Base-by-base conservation (phyloP, 2,329 filamentous ascomycete genomes). In the Monosporascus sp. region DNA sequence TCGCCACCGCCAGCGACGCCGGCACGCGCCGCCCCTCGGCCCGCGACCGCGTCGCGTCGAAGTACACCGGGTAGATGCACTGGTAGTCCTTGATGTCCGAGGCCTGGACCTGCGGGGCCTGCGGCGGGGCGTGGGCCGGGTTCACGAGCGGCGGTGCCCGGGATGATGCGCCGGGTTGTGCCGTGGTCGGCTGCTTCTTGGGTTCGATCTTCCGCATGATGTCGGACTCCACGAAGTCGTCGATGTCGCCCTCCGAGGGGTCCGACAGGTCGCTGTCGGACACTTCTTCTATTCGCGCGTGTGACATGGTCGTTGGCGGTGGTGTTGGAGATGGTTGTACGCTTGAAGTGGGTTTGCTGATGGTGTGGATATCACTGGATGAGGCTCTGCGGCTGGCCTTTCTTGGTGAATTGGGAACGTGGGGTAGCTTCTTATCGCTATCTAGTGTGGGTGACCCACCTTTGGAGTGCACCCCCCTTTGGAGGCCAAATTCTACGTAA, bases 41-140 rank as follows among this genome's bases (percentile, higher is more conserved):
- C 53, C 92, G 85, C 43, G 84, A 82, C 49, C 89, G 84, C 24
- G 78, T 77, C 59, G 80, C 81, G 78, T 97, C 93, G 67, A 99
- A 99, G 80, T 99, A 99, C 55, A 97, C 76, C 0, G 94, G 93
- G 75, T 99, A 99, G 26, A 99, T 79, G 72, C 90, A 93, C 71
- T 94, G 88, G 76, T 86, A 96, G 72, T 84, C 77, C 67, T 87
- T 89, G 71, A 90, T 87, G 63, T 78, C 74, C 59, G 74, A 68
- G 50, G 80, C 74, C 68, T 84, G 76, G 60, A 76, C 71, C 60
- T 61, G 63, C 54, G 43, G 59, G 55, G 52, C 66, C 50, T 68
- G 70, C 47, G 64, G 68, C 50, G 72, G 68, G 53, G 77, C 71
- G 52, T 63, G 64, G 24, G 66, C 60, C 24, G 72, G 72, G 59